Percentiles rank a stretch among this genome's conserved stretches.
Conservation (phyloP, 2,329 filamentous ascomycete genomes). For the Diaporthe citri region DNA sequence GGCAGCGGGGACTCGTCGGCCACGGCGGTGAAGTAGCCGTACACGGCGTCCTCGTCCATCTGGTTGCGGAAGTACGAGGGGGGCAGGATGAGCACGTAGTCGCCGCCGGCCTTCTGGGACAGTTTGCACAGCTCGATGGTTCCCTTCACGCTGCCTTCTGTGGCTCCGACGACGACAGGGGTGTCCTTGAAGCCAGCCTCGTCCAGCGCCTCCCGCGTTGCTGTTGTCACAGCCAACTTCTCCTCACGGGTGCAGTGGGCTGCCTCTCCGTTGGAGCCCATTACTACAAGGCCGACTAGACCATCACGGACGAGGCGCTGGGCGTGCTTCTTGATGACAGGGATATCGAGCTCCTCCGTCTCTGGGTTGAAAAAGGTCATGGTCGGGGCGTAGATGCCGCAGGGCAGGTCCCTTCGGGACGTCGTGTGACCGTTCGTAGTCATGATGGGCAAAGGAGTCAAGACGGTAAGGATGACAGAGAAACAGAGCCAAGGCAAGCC, state of each 20-base stretch:
- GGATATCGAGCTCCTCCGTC: slow-evolving; percentile 87
- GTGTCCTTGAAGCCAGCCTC: slow-evolving; percentile 80
- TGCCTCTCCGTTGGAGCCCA: slow-evolving; percentile 93
- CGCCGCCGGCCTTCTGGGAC: slow-evolving; percentile 76
- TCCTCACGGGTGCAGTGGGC: slow-evolving; percentile 85
- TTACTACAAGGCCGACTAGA: slow-evolving; percentile 84
- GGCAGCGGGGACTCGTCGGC: slow-evolving; percentile 82
- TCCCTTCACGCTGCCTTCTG: slow-evolving; percentile 83
- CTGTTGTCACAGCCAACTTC: slow-evolving; percentile 79
- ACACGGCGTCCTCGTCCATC: slow-evolving; percentile 79
- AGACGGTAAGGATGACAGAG: background rate
- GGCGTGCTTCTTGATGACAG: slow-evolving; percentile 83
- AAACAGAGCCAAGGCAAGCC: background rate
- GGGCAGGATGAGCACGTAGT: slow-evolving; percentile 84
- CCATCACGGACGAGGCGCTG: slow-evolving; percentile 82
- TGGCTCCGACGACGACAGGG: slow-evolving; percentile 87
- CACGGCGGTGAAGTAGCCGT: slow-evolving; percentile 80
- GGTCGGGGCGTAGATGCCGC: slow-evolving; percentile 88
- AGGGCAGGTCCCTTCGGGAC: slow-evolving; percentile 72
- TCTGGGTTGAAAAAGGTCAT: slow-evolving; percentile 91
- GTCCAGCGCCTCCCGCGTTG: slow-evolving; percentile 85
- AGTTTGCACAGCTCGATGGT: slow-evolving; percentile 82
- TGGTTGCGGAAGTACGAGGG: slow-evolving; percentile 86
- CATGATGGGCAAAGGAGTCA: slow-evolving; percentile 46
- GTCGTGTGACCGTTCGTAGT: slow-evolving; percentile 51